Conservation (phyloP, 139 green algal species). For the Chlamydomonas sphaeroides region DNA sequence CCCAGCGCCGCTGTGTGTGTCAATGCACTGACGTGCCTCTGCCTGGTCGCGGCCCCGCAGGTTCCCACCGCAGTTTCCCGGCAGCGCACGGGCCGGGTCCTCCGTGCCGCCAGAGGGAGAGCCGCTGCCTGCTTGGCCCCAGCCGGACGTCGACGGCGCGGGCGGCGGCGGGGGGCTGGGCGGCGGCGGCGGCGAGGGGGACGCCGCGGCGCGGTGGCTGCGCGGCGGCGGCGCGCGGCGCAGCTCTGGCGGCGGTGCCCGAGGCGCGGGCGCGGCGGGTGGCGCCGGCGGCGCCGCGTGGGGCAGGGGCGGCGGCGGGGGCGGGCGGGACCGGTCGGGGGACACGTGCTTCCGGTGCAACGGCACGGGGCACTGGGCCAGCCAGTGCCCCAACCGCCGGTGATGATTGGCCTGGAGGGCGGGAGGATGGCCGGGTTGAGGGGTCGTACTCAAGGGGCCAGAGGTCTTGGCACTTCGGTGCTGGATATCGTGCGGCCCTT, state of each 20-base stretch:
- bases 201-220: neutral
- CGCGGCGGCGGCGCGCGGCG: neutral
- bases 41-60: too few relatives aligned
- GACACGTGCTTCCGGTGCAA: conserved; percentile 47
- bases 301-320: conserved; percentile 3
- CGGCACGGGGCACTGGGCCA: conserved; percentile 34
- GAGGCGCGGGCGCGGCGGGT: neutral
- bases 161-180: neutral
- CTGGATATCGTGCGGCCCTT: too few relatives aligned
- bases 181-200: neutral
- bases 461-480: too few relatives aligned
- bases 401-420: neutral
- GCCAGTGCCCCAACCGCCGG: conserved; percentile 20
- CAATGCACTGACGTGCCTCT: too few relatives aligned
- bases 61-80: neutral
- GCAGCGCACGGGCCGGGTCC: neutral
- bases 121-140: conserved; percentile 13
- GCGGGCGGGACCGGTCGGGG: neutral
- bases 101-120: neutral
- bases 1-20: too few relatives aligned
- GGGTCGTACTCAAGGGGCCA: too few relatives aligned
- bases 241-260: neutral
- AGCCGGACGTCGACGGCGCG: neutral
- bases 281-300: neutral
- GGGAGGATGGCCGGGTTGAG: too few relatives aligned